phyloP scores from a whole-genome alignment of 768 basidiomycete genomes.

The Plicaturopsis crispa region DNA sequence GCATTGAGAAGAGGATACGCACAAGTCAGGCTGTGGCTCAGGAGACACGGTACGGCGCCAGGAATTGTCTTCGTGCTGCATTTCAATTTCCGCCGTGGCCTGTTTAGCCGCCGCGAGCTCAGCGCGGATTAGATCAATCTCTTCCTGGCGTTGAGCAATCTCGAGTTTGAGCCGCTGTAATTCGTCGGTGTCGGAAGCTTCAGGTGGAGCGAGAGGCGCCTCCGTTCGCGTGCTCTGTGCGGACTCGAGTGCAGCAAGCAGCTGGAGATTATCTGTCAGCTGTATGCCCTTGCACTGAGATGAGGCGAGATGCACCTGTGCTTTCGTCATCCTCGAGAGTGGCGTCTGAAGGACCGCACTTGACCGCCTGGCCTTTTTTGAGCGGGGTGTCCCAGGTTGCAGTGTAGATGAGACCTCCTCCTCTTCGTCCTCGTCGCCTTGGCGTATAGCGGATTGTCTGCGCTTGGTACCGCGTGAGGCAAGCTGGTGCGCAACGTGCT shows the following conservation, averaged over 20 bases:
- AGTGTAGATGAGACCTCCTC: no score
- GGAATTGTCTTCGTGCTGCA: no score
- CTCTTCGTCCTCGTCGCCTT: no score
- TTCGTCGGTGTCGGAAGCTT: slow-evolving; percentile 19
- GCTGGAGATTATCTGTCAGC: slow-evolving; percentile 21
- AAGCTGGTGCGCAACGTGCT: slow-evolving; percentile 23
- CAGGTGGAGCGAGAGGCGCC: slow-evolving; percentile 24
- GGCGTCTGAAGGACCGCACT: slow-evolving; percentile 18
- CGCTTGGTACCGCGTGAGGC: slow-evolving; percentile 19
- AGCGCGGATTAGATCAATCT: slow-evolving; percentile 19
- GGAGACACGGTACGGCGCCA: no score
- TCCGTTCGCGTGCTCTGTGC: slow-evolving; percentile 14
- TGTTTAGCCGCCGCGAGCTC: no score
- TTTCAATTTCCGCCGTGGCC: no score
- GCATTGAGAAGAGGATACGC: no score
- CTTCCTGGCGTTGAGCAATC: slow-evolving; percentile 16
- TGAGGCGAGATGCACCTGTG: neutral
- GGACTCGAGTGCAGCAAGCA: slow-evolving; percentile 16
- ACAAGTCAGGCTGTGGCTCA: no score
- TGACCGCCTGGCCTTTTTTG: no score
- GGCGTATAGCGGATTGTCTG: no score
- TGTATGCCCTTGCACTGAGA: slow-evolving; percentile 6
- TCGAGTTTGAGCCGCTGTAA: slow-evolving; percentile 17
- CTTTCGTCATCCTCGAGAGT: slow-evolving; percentile 19
- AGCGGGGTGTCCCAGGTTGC: no score